Evolutionary conservation across 2,329 filamentous ascomycete species (phyloP), one percentile per base, ranked within the genome.

Genomic region (Rhynchosporium graminicola): DNA sequence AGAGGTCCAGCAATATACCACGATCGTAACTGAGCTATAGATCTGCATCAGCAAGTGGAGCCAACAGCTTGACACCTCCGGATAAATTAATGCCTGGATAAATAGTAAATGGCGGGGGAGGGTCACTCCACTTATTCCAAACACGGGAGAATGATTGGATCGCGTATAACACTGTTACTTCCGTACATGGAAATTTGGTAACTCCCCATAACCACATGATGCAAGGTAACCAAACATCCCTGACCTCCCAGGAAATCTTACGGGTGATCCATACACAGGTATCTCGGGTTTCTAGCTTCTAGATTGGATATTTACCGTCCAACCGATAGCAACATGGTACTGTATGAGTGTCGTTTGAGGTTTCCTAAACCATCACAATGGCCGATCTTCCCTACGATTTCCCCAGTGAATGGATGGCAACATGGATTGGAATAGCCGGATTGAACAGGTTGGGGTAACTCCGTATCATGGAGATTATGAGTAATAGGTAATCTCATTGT

Each of bases 61-160:
- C 55, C 61, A 2, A 56, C 43, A 31, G n/a, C 38, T 58, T 31
- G 20, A 62, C 29, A 65, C 61, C 64, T 69, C 64, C 66, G 67
- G 67, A 55, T 69, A 69, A 69, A 68, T 47, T 12, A 40, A 28
- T 26, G n/a, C n/a, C 28, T 52, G 63, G 63, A 15, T 62, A 64
- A 66, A 61, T 55, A 38, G 54, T 1, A 46, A 4, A 33, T 20
- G 38, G 48, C 33, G 54, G 60, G 48, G 48, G 48, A 48, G 46
- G 48, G 31, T 20, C 36, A 29, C 57, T 58, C 50, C 54, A 54
- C 46, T 50, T 51, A 7, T 40, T 45, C 20, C 31, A 52, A 3
- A 3, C 20, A 26, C 4, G 31, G 33, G 33, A 38, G 6, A n/a
- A 26, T 26, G 10, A 52, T 38, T n/a, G 33, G 33, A 38, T 38